Conservation (phyloP, 2,329 filamentous ascomycete genomes). For the Calonectria hawksworthii region DNA sequence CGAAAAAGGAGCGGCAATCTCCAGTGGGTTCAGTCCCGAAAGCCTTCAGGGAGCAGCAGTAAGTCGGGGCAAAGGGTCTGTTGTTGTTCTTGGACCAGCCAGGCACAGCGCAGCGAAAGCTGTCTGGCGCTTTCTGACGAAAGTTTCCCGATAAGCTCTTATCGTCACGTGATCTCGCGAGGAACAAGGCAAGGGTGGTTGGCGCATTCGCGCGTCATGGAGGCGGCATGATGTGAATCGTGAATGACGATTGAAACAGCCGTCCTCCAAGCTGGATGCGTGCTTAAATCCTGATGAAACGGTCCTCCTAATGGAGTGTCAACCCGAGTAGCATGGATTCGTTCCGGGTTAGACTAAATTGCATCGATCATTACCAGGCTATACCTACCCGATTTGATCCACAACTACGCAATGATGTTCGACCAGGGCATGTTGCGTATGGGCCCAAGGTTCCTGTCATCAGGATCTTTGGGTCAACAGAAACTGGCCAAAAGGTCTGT, state of each 20-base stretch:
- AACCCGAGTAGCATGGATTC: constrained; percentile 63
- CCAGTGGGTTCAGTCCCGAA: neutral
- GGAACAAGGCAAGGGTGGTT: neutral
- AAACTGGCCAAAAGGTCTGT: constrained; percentile 96
- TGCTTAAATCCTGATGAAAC: neutral
- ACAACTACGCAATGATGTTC: constrained; percentile 76
- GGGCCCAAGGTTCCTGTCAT: constrained; percentile 87
- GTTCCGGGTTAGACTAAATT: constrained; percentile 94
- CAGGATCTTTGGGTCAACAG: constrained; percentile 91
- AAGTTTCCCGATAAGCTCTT: constrained; percentile 20
- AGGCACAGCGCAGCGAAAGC: neutral
- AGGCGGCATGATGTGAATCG: neutral
- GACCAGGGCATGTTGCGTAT: constrained; percentile 69
- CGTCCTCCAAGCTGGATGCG: neutral
- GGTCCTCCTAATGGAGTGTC: constrained; percentile 37
- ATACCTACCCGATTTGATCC: constrained; percentile 86
- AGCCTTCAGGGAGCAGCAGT: neutral
- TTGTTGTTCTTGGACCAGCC: neutral
- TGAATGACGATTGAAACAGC: neutral
- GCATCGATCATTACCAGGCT: constrained; percentile 94
- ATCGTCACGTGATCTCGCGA: constrained; percentile 49
- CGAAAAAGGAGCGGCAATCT: neutral
- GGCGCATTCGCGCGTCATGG: constrained; percentile 11
- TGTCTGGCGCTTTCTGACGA: neutral
- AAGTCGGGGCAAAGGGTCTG: neutral